phyloP scores from a whole-genome alignment of 2,329 filamentous ascomycete genomes.

The Beauveria rudraprayagi region DNA sequence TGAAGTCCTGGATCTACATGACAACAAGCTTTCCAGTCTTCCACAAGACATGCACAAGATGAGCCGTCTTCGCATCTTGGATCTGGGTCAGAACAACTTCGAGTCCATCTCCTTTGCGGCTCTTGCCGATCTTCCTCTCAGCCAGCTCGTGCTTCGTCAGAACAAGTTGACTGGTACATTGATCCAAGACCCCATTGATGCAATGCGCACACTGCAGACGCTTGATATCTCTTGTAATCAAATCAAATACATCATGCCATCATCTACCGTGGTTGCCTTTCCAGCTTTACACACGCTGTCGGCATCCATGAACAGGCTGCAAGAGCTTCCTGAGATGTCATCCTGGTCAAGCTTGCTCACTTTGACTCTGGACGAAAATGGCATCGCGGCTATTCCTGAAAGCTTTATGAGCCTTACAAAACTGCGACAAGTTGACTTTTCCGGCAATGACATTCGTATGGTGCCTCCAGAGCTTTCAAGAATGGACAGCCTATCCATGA shows the following conservation, averaged over 20 bases:
- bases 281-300: slow-evolving; percentile 67
- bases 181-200: slow-evolving; percentile 53
- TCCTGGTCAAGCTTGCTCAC: slow-evolving; percentile 66
- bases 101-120: slow-evolving; percentile 61
- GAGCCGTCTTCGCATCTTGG: slow-evolving; percentile 62
- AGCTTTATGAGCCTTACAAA: slow-evolving; percentile 62
- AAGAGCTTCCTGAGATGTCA: slow-evolving; percentile 63
- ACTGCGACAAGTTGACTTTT: slow-evolving; percentile 72
- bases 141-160: slow-evolving; percentile 65
- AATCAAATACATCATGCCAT: slow-evolving; percentile 46
- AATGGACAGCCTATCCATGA: slow-evolving; percentile 69
- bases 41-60: slow-evolving; percentile 62
- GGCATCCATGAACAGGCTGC: slow-evolving; percentile 74
- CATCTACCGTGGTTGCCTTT: slow-evolving; percentile 44
- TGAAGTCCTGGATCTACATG: slow-evolving; percentile 73
- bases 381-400: slow-evolving; percentile 63
- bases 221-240: slow-evolving; percentile 75
- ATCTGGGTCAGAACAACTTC: slow-evolving; percentile 73
- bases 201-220: slow-evolving; percentile 58
- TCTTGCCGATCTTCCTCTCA: slow-evolving; percentile 59
- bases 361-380: slow-evolving; percentile 75
- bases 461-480: slow-evolving; percentile 68
- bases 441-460: slow-evolving; percentile 70
- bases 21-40: slow-evolving; percentile 67
- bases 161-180: slow-evolving; percentile 71